Percentiles rank a stretch among this genome's conserved stretches.
These are phyloP conservation scores for Talaromyces ruber DNA, from an alignment of 495 filamentous ascomycete species.

Conservation along the genomic window DNA sequence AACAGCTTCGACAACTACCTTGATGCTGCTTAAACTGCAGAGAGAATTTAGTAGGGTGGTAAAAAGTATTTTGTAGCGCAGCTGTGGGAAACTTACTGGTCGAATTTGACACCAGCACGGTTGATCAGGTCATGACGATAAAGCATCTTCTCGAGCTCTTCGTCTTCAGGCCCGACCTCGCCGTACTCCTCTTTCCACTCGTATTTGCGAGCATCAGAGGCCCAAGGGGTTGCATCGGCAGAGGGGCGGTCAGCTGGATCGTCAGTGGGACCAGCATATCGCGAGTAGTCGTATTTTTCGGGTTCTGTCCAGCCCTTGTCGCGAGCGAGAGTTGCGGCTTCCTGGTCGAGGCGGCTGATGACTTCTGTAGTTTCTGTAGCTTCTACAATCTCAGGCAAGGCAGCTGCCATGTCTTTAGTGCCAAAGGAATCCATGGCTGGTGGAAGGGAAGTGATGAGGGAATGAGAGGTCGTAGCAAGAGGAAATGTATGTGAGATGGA, in stretches of 20 bases:
- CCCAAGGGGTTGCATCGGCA: constrained; percentile 34
- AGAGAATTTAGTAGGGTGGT: background rate
- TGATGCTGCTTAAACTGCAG: constrained; percentile 22
- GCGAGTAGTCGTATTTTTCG: constrained; percentile 44
- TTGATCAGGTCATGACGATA: constrained; percentile 49
- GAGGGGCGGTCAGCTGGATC: constrained; percentile 8
- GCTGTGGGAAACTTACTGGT: constrained; percentile 23
- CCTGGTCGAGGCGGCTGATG: constrained; percentile 20
- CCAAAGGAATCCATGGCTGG: constrained; percentile 16
- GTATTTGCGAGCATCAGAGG: constrained; percentile 55
- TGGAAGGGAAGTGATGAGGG: background rate
- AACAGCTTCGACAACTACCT: constrained; percentile 23
- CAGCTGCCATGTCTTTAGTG: constrained; percentile 13
- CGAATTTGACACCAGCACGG: constrained; percentile 30
- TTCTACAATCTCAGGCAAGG: constrained; percentile 28
- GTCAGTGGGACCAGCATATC: constrained; percentile 27
- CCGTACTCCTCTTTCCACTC: constrained; percentile 82
- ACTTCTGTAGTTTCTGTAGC: constrained; percentile 8
- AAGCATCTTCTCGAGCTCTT: constrained; percentile 61
- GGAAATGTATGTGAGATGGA: background rate
- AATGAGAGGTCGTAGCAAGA: background rate
- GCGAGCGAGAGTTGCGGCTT: constrained; percentile 21
- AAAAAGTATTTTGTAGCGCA: background rate
- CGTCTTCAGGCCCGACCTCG: constrained; percentile 65
- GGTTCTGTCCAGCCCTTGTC: constrained; percentile 46